Percentiles rank a stretch among this genome's conserved stretches.
Conservation (phyloP, 306 rosid species). For the Rubus parviflorus region DNA sequence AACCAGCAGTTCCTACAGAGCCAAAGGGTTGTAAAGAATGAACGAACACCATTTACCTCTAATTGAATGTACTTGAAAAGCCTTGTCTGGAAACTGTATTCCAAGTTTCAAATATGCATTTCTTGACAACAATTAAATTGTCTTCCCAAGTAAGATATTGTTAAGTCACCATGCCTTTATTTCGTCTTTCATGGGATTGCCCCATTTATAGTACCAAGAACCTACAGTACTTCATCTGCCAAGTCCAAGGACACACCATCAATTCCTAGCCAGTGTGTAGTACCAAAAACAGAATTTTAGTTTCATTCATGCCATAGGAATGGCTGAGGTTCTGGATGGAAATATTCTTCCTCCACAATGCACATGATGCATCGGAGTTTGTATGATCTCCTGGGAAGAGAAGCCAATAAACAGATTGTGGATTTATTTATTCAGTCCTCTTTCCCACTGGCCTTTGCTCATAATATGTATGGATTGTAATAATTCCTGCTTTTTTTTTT, state of each 20-base stretch:
- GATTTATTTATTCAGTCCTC: slow-evolving; percentile 17
- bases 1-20: neutral
- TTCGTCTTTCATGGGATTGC: neutral
- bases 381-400: neutral
- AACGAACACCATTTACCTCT: neutral
- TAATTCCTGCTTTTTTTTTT: slow-evolving; percentile 26
- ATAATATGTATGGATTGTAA: neutral
- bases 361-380: neutral
- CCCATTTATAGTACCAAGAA: neutral
- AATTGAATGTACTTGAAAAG: neutral
- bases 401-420: slow-evolving; percentile 27
- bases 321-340: neutral
- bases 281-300: neutral
- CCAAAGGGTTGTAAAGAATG: neutral
- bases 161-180: neutral
- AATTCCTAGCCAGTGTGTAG: slow-evolving; percentile 1
- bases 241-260: neutral
- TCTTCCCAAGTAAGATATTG: neutral
- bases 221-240: neutral
- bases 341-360: neutral
- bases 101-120: neutral
- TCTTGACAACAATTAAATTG: neutral
- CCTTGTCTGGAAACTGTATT: neutral
- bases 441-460: neutral
- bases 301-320: neutral